A percentile compares a stretch with the other conserved stretches of the same genome.
These are phyloP conservation scores for Chaetomium globosum DNA, from an alignment of 2,329 filamentous ascomycete genomes.

Conservation along the genomic window DNA sequence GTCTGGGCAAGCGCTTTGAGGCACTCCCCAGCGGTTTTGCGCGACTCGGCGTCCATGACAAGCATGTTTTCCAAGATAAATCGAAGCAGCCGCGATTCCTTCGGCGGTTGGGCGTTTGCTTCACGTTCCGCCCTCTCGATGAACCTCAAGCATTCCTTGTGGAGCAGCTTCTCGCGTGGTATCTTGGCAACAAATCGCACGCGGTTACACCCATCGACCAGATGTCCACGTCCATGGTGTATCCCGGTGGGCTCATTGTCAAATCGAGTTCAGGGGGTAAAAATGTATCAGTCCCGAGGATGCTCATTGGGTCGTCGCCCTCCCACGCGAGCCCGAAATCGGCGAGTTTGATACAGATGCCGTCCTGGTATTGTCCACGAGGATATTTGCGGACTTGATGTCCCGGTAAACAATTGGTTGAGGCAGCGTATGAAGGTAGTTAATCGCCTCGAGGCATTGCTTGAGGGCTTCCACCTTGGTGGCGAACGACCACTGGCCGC, in stretches of 20 bases:
- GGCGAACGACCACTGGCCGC: not conserved
- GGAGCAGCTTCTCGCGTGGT: too few relatives aligned
- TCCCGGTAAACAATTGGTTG: slow-evolving; percentile 3
- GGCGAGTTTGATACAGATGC: slow-evolving; percentile 8
- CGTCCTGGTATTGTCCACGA: not conserved
- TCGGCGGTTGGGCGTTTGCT: too few relatives aligned
- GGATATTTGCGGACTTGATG: slow-evolving; percentile 16
- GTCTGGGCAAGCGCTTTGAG: not conserved
- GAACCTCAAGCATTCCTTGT: not conserved
- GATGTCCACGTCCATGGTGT: slow-evolving; percentile 5
- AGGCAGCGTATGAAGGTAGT: not conserved
- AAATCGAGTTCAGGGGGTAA: not conserved
- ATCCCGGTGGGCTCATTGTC: not conserved
- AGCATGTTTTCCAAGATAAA: slow-evolving; percentile 8
- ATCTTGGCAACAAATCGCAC: not conserved
- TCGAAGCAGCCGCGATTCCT: not conserved
- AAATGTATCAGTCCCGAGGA: not conserved
- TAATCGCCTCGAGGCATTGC: not conserved
- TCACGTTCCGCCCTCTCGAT: not conserved
- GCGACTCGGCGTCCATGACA: not conserved
- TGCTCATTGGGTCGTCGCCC: not conserved
- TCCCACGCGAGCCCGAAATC: slow-evolving; percentile 11
- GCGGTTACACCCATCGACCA: slow-evolving; percentile 8
- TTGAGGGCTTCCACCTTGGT: not conserved
- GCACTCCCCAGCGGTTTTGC: not conserved